phyloP scores from a whole-genome alignment of 768 basidiomycete genomes.

The Tricholoma saponaceum region DNA sequence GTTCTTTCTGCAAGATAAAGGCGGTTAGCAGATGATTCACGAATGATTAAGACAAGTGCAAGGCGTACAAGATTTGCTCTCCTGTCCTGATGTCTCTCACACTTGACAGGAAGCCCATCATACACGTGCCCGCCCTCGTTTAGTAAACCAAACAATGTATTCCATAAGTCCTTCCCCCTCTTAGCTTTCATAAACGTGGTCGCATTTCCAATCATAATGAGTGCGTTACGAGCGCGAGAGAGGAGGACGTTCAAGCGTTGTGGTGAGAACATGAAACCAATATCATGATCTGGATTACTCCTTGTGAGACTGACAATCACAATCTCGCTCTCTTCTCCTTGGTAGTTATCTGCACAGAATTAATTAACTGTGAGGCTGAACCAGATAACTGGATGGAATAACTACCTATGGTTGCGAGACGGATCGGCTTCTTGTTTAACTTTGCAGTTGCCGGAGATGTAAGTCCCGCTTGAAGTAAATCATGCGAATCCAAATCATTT shows the following conservation, averaged over 20 bases:
- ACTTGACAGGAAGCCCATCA: slow-evolving; percentile 55
- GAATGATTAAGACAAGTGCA: not conserved
- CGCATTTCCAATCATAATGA: slow-evolving; percentile 67
- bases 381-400: not conserved
- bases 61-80: slow-evolving; percentile 6
- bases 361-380: not conserved
- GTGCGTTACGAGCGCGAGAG: slow-evolving; percentile 60
- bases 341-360: slow-evolving; percentile 56
- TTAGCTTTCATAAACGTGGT: slow-evolving; percentile 51
- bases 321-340: slow-evolving; percentile 72
- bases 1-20: slow-evolving; percentile 27
- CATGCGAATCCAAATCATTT: slow-evolving; percentile 57
- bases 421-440: slow-evolving; percentile 41
- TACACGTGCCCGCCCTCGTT: slow-evolving; percentile 42
- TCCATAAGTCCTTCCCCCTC: slow-evolving; percentile 52
- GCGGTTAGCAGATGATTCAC: slow-evolving; percentile 5
- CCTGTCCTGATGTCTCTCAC: slow-evolving; percentile 48
- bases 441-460: slow-evolving; percentile 35
- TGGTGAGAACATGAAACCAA: slow-evolving; percentile 69
- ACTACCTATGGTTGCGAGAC: slow-evolving; percentile 64
- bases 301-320: slow-evolving; percentile 59
- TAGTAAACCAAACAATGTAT: slow-evolving; percentile 41
- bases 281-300: slow-evolving; percentile 50
- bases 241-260: slow-evolving; percentile 69
- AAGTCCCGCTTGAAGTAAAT: slow-evolving; percentile 55